phyloP scores from a whole-genome alignment of 2,329 filamentous ascomycete species.

The Aspergillus fijiensis region DNA sequence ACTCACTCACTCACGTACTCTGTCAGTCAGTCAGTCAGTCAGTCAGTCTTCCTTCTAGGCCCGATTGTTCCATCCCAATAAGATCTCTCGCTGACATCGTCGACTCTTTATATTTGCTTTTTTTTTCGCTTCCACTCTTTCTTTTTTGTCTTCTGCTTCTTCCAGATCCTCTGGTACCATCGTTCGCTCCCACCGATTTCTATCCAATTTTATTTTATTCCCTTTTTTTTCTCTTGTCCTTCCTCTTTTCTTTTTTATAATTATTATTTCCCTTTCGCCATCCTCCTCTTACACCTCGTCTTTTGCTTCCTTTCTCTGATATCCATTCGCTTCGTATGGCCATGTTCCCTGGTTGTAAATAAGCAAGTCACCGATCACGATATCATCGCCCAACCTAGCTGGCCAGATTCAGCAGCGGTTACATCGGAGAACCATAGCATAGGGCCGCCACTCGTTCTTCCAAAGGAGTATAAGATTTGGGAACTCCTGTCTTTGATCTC shows the following conservation, averaged over 20 bases:
- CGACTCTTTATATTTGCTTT: conserved; percentile 8
- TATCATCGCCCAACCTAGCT: conserved; percentile 22
- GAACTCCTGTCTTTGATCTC: conserved; percentile 17
- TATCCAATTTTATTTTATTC: conserved; percentile 12
- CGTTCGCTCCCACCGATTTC: not conserved
- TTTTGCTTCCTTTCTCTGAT: conserved; percentile 18
- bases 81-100: conserved; percentile 17
- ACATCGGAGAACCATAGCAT: conserved; percentile 21
- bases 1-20: not conserved
- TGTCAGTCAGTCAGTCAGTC: conserved; percentile 6
- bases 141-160: conserved; percentile 5
- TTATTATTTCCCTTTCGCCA: not conserved
- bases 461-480: conserved; percentile 25
- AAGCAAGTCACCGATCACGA: conserved; percentile 20
- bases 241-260: not conserved
- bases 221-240: conserved; percentile 3
- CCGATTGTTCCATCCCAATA: conserved; percentile 13
- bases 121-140: not conserved
- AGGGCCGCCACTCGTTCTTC: conserved; percentile 10
- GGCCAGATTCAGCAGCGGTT: conserved; percentile 17
- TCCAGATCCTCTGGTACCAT: not conserved
- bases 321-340: conserved; percentile 17
- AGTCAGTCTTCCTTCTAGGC: conserved; percentile 15
- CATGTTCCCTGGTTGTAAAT: conserved; percentile 22
- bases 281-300: conserved; percentile 1